Conservation (phyloP, 108 stramenopile species). For the Nannochloropsis granulata region DNA sequence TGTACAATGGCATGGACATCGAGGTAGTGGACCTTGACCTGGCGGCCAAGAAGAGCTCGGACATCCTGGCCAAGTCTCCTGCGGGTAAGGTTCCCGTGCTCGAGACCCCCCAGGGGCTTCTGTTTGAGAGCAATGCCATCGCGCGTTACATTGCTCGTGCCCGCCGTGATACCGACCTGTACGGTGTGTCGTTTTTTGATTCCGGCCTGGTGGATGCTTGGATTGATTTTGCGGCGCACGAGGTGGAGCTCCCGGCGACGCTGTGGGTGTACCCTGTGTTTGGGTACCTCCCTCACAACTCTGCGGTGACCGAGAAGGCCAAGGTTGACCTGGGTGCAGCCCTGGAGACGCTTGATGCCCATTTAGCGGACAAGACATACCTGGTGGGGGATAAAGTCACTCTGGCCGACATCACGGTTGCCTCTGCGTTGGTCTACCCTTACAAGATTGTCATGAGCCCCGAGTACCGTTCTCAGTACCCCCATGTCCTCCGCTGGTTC, state of each 20-base stretch:
- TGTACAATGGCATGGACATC: constrained; percentile 58
- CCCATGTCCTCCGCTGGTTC: constrained; percentile 64
- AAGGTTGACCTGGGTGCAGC: constrained; percentile 49
- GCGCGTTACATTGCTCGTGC: constrained; percentile 62
- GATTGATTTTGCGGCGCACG: constrained; percentile 63
- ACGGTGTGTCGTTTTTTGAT: constrained; percentile 50
- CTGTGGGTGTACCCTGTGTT: constrained; percentile 67
- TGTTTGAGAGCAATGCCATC: constrained; percentile 65
- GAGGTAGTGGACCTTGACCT: constrained; percentile 50
- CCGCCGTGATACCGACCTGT: constrained; percentile 55
- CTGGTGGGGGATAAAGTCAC: constrained; percentile 63
- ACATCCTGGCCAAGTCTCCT: constrained; percentile 53
- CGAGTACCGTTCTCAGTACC: constrained; percentile 48
- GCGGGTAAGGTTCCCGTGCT: constrained; percentile 71
- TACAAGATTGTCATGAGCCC: constrained; percentile 61
- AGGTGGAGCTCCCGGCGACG: constrained; percentile 79
- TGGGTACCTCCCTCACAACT: constrained; percentile 62
- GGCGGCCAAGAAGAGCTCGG: constrained; percentile 30
- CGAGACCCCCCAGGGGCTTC: constrained; percentile 47
- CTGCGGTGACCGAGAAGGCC: constrained; percentile 47
- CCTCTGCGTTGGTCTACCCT: constrained; percentile 66
- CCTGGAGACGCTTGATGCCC: constrained; percentile 45
- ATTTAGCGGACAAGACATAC: constrained; percentile 36
- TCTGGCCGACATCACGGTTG: constrained; percentile 73
- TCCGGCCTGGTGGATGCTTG: constrained; percentile 54